These are phyloP conservation scores for Alternaria arbusti DNA, from an alignment of 2,329 filamentous ascomycete species.

Conservation along the genomic window DNA sequence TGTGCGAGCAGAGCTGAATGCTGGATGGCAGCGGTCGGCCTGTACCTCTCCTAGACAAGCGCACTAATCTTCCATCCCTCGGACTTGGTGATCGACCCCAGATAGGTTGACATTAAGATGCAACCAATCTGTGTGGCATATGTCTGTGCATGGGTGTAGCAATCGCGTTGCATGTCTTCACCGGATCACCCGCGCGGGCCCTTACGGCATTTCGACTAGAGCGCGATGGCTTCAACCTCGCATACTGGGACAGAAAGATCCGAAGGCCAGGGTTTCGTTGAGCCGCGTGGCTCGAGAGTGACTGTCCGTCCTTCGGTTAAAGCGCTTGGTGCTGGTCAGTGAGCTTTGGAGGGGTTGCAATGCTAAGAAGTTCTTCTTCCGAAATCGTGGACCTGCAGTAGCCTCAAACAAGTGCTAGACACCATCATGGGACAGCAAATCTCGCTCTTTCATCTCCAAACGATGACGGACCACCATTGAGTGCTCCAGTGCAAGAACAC, in stretches of 20 bases:
- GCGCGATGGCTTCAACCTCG: background rate
- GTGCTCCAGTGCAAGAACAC: background rate
- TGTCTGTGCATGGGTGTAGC: background rate
- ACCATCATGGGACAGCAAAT: conserved; percentile 1
- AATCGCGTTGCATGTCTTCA: background rate
- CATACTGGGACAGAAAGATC: background rate
- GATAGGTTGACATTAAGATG: background rate
- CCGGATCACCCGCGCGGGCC: conserved; percentile 1
- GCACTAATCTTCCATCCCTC: background rate
- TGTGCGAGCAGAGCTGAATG: background rate
- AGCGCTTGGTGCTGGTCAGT: conserved; percentile 14
- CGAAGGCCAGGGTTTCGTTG: conserved; percentile 3
- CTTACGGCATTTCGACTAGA: background rate
- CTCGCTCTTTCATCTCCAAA: conserved; percentile 5
- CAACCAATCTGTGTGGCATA: background rate
- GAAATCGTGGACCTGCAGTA: conserved; percentile 29
- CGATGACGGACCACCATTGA: background rate
- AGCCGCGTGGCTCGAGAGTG: conserved; percentile 2
- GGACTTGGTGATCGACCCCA: background rate
- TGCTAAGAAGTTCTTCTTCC: conserved; percentile 10
- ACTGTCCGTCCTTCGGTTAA: background rate
- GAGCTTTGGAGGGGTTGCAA: conserved; percentile 3
- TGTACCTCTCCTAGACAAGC: background rate
- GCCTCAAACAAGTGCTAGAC: conserved; percentile 23
- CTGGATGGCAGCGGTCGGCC: too few species aligned